phyloP scores from a whole-genome alignment of 345 rosid genomes.

The Citrus hindsii region DNA sequence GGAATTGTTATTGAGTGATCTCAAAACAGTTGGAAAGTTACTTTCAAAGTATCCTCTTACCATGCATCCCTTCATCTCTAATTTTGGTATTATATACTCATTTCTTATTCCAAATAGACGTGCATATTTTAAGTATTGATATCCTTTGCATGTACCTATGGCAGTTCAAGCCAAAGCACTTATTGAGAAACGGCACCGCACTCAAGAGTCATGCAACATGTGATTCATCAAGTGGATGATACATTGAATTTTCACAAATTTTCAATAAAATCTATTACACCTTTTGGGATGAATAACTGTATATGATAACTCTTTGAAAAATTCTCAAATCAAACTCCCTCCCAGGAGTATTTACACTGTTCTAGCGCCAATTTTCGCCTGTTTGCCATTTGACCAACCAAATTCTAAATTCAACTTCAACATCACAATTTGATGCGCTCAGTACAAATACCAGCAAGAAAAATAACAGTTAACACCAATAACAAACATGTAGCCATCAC shows the following conservation, averaged over 20 bases:
- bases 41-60: background rate
- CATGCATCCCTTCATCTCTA: background rate
- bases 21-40: background rate
- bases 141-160: too few species aligned
- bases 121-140: too few species aligned
- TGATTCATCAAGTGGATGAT: background rate
- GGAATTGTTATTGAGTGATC: background rate
- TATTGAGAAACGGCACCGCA: background rate
- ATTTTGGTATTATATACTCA: background rate
- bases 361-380: background rate
- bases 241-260: background rate
- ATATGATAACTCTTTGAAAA: background rate
- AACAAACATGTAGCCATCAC: background rate
- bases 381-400: background rate
- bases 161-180: background rate
- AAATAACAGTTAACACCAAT: background rate
- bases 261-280: background rate
- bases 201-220: background rate
- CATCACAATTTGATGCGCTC: background rate
- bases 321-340: background rate
- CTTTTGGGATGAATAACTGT: background rate
- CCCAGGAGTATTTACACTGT: background rate
- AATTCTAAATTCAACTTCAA: background rate
- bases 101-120: background rate
- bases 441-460: background rate